Evolutionary conservation across 2,329 filamentous ascomycete species (phyloP), one percentile per base, ranked within the genome.

Genomic region (Neospermospora avenae): DNA sequence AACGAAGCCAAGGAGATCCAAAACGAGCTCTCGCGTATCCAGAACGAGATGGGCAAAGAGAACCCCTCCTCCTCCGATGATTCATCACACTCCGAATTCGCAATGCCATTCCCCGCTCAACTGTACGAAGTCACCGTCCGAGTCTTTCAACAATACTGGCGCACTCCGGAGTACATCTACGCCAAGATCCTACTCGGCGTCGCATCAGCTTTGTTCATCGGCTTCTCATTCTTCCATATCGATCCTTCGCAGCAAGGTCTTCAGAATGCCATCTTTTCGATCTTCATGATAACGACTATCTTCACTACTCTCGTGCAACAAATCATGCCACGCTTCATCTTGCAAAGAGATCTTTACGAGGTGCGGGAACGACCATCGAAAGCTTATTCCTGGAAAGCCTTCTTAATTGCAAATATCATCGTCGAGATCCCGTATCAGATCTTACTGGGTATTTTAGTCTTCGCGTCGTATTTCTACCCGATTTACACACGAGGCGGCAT

Each of bases 381-480:
- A 49, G 63, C 68, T 2, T 73, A 73, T 51, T 63, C 55, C 81
- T 73, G 71, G 71, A 67, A 62, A 24, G 71, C 69, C 1, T 73
- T 73, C 60, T 52, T 73, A 1, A 69, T 72, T 1, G 68, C 70
- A 8, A 72, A 72, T 44, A 89, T 96, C 66, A 76, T 91, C 34
- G 90, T 93, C 57, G 93, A 96, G 74, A 79, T 96, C 3, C 91
- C 91, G 0, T 96, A 90, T 84, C 91, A 96, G 72, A 82, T 86
- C 0, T 73, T 96, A 42, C 87, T 91, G 78, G 84, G 85, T 1
- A 80, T 87, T 18, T 76, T 96, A 68, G 88, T 93, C 77, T 96
- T 80, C 77, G 82, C 90, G 68, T 86, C 81, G 71, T 95, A 90
- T 83, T 96, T 96, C 79, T 96, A 93, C 62, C 79, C 86, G 64